Conservation (phyloP, 495 filamentous ascomycete species). For the Xylaria venustula region DNA sequence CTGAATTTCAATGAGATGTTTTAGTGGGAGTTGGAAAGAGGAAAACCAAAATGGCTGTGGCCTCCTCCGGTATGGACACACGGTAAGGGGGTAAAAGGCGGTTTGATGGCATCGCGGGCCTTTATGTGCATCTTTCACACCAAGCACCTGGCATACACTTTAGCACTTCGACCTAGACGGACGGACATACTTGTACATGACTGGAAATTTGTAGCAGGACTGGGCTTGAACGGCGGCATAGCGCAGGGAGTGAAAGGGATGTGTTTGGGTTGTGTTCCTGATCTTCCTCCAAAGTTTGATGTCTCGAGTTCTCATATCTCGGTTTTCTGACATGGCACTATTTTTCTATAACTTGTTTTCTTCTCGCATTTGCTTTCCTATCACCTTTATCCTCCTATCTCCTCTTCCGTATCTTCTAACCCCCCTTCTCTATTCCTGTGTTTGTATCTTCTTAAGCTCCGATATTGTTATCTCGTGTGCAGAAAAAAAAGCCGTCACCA, state of each 20-base stretch:
- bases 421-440: conserved; percentile 5
- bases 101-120: conserved; percentile 25
- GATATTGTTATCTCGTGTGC: conserved; percentile 4
- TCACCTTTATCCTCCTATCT: not conserved
- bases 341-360: conserved; percentile 2
- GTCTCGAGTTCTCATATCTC: conserved; percentile 12
- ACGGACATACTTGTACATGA: conserved; percentile 36
- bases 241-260: conserved; percentile 63
- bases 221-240: conserved; percentile 47
- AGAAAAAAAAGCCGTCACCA: conserved; percentile 5
- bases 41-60: conserved; percentile 39
- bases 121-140: conserved; percentile 28
- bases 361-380: not conserved
- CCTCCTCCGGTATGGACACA: conserved; percentile 40
- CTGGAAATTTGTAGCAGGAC: conserved; percentile 32
- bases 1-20: conserved; percentile 27
- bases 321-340: conserved; percentile 6
- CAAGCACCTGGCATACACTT: conserved; percentile 32
- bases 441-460: conserved; percentile 7
- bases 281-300: conserved; percentile 15
- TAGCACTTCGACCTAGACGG: conserved; percentile 31
- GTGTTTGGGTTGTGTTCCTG: conserved; percentile 54
- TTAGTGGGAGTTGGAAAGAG: conserved; percentile 43
- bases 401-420: not conserved
- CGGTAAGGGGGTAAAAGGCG: conserved; percentile 35